Conservation (phyloP, 2,329 filamentous ascomycete species). For the Alternaria sp. region DNA sequence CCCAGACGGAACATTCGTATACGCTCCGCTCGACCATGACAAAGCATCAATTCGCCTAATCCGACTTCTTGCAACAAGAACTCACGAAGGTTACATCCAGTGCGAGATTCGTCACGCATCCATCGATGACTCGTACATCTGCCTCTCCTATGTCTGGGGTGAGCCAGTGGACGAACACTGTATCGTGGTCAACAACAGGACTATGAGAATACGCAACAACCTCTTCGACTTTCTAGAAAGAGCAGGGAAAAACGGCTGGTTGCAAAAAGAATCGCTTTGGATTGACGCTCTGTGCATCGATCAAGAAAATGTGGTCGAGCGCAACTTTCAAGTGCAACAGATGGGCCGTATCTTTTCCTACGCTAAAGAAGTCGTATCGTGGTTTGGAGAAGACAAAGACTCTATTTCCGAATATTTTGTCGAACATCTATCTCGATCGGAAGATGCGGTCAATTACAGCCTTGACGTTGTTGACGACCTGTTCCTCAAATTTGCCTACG, state of each 20-base stretch:
- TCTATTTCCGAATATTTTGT: too few species aligned
- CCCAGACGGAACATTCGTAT: fast-evolving
- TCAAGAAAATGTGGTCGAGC: too few species aligned
- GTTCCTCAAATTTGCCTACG: too few species aligned
- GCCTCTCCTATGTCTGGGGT: not conserved
- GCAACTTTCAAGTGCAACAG: not conserved
- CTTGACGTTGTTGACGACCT: too few species aligned
- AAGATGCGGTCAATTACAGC: too few species aligned
- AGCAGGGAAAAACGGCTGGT: too few species aligned
- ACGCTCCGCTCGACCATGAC: not conserved
- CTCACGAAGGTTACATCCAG: fast-evolving
- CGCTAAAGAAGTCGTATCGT: not conserved
- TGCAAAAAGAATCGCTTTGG: too few species aligned
- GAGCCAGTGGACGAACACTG: not conserved
- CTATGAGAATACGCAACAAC: not conserved
- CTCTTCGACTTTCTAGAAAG: too few species aligned
- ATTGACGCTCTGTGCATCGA: too few species aligned
- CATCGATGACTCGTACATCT: not conserved
- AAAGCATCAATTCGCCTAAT: not conserved
- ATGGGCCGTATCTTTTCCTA: not conserved
- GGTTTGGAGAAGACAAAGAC: too few species aligned
- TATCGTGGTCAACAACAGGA: not conserved
- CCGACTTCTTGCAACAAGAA: not conserved
- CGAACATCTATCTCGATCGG: too few species aligned
- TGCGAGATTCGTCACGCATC: not conserved